Evolutionary conservation across 306 rosid genomes (phyloP).

Genomic region (Vigna mungo): DNA sequence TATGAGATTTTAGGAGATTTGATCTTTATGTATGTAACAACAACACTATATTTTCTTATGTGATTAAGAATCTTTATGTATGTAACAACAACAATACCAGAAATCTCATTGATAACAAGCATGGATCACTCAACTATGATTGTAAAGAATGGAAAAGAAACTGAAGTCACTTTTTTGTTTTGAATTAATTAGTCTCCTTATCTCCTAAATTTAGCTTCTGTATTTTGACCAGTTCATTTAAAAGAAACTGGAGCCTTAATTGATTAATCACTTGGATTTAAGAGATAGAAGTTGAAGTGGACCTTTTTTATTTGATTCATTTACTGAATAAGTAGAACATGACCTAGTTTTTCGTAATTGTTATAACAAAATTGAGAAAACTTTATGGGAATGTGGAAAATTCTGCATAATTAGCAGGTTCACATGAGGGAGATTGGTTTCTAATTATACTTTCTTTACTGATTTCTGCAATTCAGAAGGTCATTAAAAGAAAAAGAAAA

Average conservation of each 20-base stretch:
- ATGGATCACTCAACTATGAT: not conserved
- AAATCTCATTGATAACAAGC: not conserved
- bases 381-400: not conserved
- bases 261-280: slow-evolving; percentile 8
- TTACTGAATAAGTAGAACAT: not conserved
- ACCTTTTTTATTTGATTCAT: not conserved
- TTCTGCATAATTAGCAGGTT: not conserved
- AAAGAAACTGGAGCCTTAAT: not conserved
- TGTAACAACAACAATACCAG: not conserved
- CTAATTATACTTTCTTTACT: not conserved
- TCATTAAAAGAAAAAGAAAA: not conserved
- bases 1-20: too few relatives aligned
- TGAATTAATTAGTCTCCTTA: too few relatives aligned
- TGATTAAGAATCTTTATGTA: not conserved
- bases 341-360: not conserved
- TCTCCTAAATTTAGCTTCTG: too few relatives aligned
- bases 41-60: not conserved
- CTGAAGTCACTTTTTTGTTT: too few relatives aligned
- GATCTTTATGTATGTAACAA: too few relatives aligned
- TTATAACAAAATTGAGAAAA: slow-evolving; percentile 11
- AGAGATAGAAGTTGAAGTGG: slow-evolving; percentile 10
- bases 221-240: too few relatives aligned
- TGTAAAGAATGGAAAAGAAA: not conserved
- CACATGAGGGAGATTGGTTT: not conserved
- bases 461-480: not conserved